phyloP scores from a whole-genome alignment of 192 early-diverging fungal genomes.

The Paraglomus brasilianum region DNA sequence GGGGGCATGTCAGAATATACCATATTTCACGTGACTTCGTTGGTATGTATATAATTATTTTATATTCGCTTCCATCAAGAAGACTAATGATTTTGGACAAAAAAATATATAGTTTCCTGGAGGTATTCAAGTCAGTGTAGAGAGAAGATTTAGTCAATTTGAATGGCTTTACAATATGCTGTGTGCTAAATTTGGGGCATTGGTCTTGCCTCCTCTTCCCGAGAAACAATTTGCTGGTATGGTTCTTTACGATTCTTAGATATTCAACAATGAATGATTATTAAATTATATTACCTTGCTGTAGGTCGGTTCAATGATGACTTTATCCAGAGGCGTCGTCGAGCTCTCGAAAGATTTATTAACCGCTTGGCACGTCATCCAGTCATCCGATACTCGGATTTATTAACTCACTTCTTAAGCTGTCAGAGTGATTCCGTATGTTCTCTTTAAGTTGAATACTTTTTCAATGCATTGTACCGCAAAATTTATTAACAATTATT shows the following conservation, averaged over 20 bases:
- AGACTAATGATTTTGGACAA: conserved; percentile 1
- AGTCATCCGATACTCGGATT: conserved; percentile 44
- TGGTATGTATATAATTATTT: conserved; percentile 25
- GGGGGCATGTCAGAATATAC: conserved; percentile 47
- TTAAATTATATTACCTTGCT: neutral
- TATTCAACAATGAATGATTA: neutral
- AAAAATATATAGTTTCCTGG: conserved; percentile 33
- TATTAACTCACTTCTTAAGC: conserved; percentile 47
- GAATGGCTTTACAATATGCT: conserved; percentile 45
- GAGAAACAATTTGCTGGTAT: conserved; percentile 47
- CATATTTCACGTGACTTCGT: conserved; percentile 42
- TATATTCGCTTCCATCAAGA: neutral
- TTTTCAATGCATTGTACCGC: no score
- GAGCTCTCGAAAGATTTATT: conserved; percentile 42
- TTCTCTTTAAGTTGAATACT: no score
- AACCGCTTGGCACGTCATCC: conserved; percentile 46
- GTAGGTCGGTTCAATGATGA: conserved; percentile 46
- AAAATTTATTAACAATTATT: neutral
- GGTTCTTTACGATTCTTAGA: neutral
- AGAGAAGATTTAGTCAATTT: conserved; percentile 46
- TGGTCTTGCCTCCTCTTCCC: conserved; percentile 40
- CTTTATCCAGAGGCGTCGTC: conserved; percentile 41
- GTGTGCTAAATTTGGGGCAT: conserved; percentile 40
- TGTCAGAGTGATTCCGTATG: conserved; percentile 37
- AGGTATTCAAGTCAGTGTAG: conserved; percentile 42